Conservation (phyloP, 2,329 filamentous ascomycete species). For the Colletotrichum falcatum region DNA sequence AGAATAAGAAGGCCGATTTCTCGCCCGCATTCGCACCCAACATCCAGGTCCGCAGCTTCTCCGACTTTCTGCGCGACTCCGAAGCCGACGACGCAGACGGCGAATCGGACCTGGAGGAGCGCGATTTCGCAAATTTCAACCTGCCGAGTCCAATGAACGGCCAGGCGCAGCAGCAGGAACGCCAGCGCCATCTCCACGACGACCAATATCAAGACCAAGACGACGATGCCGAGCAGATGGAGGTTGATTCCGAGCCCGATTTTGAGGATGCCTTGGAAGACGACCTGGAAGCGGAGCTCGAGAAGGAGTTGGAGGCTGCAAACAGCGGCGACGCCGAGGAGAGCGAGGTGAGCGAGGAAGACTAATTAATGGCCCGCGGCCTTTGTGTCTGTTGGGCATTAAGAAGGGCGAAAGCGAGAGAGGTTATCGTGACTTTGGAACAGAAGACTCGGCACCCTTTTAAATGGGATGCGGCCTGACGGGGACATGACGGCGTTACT, state of each 20-base stretch:
- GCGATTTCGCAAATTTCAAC: slow-evolving; percentile 57
- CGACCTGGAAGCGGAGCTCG: slow-evolving; percentile 68
- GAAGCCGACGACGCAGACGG: slow-evolving; percentile 61
- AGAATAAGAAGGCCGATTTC: slow-evolving; percentile 55
- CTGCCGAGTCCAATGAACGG: slow-evolving; percentile 65
- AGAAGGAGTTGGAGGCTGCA: slow-evolving; percentile 61
- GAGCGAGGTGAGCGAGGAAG: slow-evolving; percentile 76
- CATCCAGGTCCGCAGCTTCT: slow-evolving; percentile 60
- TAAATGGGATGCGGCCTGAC: neutral
- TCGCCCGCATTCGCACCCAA: slow-evolving; percentile 58
- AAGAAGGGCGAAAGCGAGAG: neutral
- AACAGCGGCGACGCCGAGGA: slow-evolving; percentile 64
- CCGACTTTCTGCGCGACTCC: slow-evolving; percentile 63
- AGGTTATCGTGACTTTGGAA: neutral
- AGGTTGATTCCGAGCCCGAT: slow-evolving; percentile 46
- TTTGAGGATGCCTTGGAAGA: slow-evolving; percentile 60
- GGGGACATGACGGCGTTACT: slow-evolving; percentile 34
- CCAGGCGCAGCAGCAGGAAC: slow-evolving; percentile 45
- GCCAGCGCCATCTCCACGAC: slow-evolving; percentile 44
- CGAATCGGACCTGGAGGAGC: slow-evolving; percentile 60
- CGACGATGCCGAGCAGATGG: slow-evolving; percentile 44
- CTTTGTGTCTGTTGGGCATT: neutral
- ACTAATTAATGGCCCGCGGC: slow-evolving; percentile 57
- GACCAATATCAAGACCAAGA: slow-evolving; percentile 43
- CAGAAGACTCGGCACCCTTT: neutral